Evolutionary conservation across 192 early-diverging fungal species (phyloP).

Genomic region (Gamsiella multidivaricata): DNA sequence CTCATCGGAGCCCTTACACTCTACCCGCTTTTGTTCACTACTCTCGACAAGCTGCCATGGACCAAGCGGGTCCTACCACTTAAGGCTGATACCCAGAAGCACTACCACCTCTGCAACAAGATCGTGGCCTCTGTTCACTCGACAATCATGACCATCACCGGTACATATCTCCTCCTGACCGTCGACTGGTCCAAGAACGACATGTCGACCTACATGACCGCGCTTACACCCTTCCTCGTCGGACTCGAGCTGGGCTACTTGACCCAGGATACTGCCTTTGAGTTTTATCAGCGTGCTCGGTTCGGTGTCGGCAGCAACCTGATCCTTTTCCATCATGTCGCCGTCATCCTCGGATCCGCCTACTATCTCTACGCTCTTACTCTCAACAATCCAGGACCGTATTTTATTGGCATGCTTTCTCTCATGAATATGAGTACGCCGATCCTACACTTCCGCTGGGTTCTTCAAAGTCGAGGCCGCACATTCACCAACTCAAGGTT

Average conservation of each 20-base stretch:
- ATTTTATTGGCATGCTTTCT: slow-evolving; percentile 52
- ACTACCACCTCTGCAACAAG: slow-evolving; percentile 54
- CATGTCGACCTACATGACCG: slow-evolving; percentile 41
- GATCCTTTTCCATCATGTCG: slow-evolving; percentile 51
- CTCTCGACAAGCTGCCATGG: slow-evolving; percentile 20
- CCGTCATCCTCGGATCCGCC: slow-evolving; percentile 46
- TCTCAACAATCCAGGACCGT: slow-evolving; percentile 39
- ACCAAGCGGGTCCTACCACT: slow-evolving; percentile 37
- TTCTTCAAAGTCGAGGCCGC: slow-evolving; percentile 36
- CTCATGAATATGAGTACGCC: slow-evolving; percentile 55
- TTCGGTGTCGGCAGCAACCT: slow-evolving; percentile 54
- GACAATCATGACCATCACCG: slow-evolving; percentile 47
- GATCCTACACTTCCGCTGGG: slow-evolving; percentile 47
- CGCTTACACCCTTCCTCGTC: slow-evolving; percentile 48
- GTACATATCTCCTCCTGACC: slow-evolving; percentile 31
- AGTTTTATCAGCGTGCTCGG: slow-evolving; percentile 45
- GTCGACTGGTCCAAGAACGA: slow-evolving; percentile 53
- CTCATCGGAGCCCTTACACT: slow-evolving; percentile 39
- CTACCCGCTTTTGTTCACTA: slow-evolving; percentile 39
- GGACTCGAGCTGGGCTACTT: slow-evolving; percentile 52
- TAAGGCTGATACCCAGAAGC: slow-evolving; percentile 47
- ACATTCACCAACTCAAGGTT: slow-evolving; percentile 42
- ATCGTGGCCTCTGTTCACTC: slow-evolving; percentile 52
- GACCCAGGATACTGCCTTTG: slow-evolving; percentile 49
- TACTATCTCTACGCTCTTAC: slow-evolving; percentile 52